phyloP scores from a whole-genome alignment of 1,139 yeast species.

The Hyphopichia khmerensis region DNA sequence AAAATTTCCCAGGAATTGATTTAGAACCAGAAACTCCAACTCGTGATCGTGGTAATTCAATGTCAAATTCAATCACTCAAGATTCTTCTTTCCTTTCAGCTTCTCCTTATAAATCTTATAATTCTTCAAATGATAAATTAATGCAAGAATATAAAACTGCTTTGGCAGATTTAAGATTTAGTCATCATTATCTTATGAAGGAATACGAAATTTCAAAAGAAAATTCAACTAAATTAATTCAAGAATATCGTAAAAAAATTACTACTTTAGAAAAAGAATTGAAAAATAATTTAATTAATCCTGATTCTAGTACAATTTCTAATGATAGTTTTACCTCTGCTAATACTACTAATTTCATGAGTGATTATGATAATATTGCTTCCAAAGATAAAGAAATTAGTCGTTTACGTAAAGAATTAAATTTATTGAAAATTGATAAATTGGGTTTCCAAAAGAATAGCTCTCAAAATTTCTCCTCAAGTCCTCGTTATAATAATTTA shows the following conservation, averaged over 20 bases:
- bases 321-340: constrained; percentile 1
- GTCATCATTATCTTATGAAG: constrained; percentile 60
- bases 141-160: constrained; percentile 53
- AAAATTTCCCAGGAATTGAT: constrained; percentile 1
- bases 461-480: constrained; percentile 3
- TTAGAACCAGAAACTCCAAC: constrained; percentile 7
- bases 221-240: constrained; percentile 46
- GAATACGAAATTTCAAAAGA: constrained; percentile 60
- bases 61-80: constrained; percentile 16
- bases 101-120: constrained; percentile 19
- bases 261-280: constrained; percentile 46
- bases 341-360: neutral
- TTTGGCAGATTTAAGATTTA: constrained; percentile 58
- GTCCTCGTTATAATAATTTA: constrained; percentile 5
- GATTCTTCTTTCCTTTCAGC: constrained; percentile 28
- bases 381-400: constrained; percentile 47
- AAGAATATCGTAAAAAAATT: constrained; percentile 48
- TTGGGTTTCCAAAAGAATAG: constrained; percentile 29
- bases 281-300: constrained; percentile 15
- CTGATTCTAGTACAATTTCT: constrained; percentile 3
- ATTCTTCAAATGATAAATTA: constrained; percentile 21
- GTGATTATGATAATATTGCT: constrained; percentile 16
- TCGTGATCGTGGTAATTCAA: constrained; percentile 7
- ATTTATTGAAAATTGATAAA: constrained; percentile 48
- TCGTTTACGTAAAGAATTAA: constrained; percentile 47